Percentiles rank a stretch among this genome's conserved stretches.
phyloP scores from a whole-genome alignment of 2,329 filamentous ascomycete species.

The Penicillium brevicompactum region DNA sequence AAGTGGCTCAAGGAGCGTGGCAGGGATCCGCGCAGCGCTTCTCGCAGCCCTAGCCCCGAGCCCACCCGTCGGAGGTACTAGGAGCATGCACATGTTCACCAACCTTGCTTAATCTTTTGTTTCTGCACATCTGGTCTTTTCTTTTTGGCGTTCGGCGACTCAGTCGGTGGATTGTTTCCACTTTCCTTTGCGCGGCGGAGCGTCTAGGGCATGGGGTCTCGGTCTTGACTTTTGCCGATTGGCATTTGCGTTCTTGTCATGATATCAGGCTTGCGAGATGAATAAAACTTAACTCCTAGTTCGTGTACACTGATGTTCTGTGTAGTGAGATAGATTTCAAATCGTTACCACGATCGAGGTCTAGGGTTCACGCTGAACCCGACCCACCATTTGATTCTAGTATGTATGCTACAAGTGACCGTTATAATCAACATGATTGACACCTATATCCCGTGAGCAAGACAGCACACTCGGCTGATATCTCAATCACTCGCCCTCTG shows the following conservation, averaged over 20 bases:
- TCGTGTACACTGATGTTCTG: background rate
- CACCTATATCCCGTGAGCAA: too few species aligned
- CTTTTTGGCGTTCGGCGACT: slow-evolving; percentile 26
- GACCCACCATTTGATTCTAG: background rate
- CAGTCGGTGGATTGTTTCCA: slow-evolving; percentile 20
- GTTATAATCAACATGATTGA: too few species aligned
- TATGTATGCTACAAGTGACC: too few species aligned
- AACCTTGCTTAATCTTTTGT: slow-evolving; percentile 7
- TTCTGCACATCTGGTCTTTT: slow-evolving; percentile 15
- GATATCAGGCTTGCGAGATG: slow-evolving; percentile 31
- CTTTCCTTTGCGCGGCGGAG: slow-evolving; percentile 19
- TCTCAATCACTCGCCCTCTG: background rate
- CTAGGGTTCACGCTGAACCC: background rate
- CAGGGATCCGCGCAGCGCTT: slow-evolving; percentile 78
- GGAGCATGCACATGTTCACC: slow-evolving; percentile 3
- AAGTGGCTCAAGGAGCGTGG: slow-evolving; percentile 91
- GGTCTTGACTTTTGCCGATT: slow-evolving; percentile 19
- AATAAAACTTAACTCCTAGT: slow-evolving; percentile 7
- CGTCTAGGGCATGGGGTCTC: slow-evolving; percentile 15
- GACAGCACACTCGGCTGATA: background rate
- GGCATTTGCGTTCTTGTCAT: slow-evolving; percentile 27
- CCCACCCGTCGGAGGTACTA: slow-evolving; percentile 73
- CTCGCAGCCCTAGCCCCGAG: slow-evolving; percentile 82
- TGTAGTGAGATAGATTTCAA: background rate
- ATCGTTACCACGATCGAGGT: background rate